A percentile compares a stretch with the other conserved stretches of the same genome.
Conservation (phyloP, 768 basidiomycete genomes). For the Rhodotorula sphaerocarpa region DNA sequence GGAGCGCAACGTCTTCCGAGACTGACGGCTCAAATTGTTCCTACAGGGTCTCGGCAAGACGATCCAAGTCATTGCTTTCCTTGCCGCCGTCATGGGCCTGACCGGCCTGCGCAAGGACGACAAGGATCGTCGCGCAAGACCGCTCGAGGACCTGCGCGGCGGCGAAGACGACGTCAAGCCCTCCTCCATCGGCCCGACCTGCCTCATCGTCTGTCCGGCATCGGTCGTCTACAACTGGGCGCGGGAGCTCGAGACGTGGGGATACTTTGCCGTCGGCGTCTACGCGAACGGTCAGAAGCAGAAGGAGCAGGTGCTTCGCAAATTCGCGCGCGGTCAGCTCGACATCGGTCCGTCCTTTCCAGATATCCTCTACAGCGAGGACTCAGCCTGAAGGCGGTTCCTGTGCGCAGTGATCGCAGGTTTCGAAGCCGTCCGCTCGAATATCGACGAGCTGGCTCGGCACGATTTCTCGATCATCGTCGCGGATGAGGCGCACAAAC, state of each 20-base stretch:
- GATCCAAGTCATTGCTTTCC: constrained; percentile 79
- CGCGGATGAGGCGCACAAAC: constrained; percentile 81
- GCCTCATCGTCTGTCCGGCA: constrained; percentile 76
- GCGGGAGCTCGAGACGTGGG: constrained; percentile 87
- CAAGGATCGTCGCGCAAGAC: background rate
- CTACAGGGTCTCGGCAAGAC: constrained; percentile 62
- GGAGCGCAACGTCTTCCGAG: constrained; percentile 23
- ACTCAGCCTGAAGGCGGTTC: no score
- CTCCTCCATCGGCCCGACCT: constrained; percentile 71
- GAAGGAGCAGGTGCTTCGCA: constrained; percentile 54
- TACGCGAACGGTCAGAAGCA: constrained; percentile 53
- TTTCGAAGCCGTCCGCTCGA: constrained; percentile 63
- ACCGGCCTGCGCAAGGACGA: constrained; percentile 52
- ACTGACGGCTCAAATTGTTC: background rate
- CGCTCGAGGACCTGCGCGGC: background rate
- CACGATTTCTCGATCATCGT: constrained; percentile 57
- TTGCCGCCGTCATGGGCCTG: constrained; percentile 79
- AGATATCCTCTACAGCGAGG: no score
- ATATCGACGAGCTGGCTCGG: constrained; percentile 61
- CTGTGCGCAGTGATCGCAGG: constrained; percentile 70
- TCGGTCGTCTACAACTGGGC: constrained; percentile 82
- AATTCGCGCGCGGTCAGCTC: constrained; percentile 71
- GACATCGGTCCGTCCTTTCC: constrained; percentile 61
- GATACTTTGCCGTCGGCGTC: constrained; percentile 77
- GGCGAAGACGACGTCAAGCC: constrained; percentile 45